Evolutionary conservation across 768 basidiomycete species (phyloP).

Genomic region (Suillus occidentalis): DNA sequence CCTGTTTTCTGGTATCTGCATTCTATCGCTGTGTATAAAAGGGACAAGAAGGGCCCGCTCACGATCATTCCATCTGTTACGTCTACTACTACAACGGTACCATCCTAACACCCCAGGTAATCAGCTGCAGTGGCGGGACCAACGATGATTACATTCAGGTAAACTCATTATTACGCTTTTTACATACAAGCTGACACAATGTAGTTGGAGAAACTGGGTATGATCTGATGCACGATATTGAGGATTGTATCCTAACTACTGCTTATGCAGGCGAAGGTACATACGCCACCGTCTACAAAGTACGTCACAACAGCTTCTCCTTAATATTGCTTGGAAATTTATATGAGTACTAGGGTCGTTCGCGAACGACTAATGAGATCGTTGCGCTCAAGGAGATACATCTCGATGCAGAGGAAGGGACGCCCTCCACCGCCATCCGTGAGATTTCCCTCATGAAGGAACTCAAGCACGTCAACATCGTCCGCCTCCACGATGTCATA

Average conservation of each 20-base stretch:
- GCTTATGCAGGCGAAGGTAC: slow-evolving; percentile 73
- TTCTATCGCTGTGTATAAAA: background rate
- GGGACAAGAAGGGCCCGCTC: background rate
- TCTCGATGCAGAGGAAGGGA: slow-evolving; percentile 98
- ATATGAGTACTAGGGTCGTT: slow-evolving; percentile 66
- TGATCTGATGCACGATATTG: background rate
- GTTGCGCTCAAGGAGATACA: slow-evolving; percentile 99
- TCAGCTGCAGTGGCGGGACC: slow-evolving; percentile 5
- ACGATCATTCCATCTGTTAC: background rate
- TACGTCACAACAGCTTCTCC: slow-evolving; percentile 29
- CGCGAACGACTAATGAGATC: slow-evolving; percentile 96
- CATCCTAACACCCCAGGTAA: background rate
- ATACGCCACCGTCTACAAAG: slow-evolving; percentile 98
- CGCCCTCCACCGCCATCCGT: slow-evolving; percentile 96
- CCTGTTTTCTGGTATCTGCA: background rate
- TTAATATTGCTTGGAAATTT: slow-evolving; percentile 3
- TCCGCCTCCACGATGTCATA: slow-evolving; percentile 97
- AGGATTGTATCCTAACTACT: slow-evolving; percentile 1
- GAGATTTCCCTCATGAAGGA: slow-evolving; percentile 99
- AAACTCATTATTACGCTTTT: slow-evolving; percentile 13
- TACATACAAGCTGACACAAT: slow-evolving; percentile 5
- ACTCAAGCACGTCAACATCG: slow-evolving; percentile 97
- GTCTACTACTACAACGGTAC: background rate
- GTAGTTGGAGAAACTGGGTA: slow-evolving; percentile 88
- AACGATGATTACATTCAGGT: slow-evolving; percentile 61